Conservation (phyloP, 306 rosid genomes). For the Cicer judaicum region DNA sequence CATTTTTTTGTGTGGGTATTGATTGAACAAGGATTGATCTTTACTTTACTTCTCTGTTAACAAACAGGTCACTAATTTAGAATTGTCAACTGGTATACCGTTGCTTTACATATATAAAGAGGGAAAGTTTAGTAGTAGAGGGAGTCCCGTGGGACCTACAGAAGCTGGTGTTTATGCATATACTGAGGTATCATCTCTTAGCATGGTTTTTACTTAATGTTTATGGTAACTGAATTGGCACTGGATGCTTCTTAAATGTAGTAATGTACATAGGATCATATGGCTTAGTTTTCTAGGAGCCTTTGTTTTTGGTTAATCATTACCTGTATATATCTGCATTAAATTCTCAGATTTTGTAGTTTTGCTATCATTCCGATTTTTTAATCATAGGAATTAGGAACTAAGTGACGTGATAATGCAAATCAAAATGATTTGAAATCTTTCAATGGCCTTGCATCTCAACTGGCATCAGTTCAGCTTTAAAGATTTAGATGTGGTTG, state of each 20-base stretch:
- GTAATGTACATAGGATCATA: background rate
- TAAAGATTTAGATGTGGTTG: too few relatives aligned
- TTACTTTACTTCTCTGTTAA: conserved; percentile 18
- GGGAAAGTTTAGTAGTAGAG: conserved; percentile 76
- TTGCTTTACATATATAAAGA: conserved; percentile 91
- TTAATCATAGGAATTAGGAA: too few relatives aligned
- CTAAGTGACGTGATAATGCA: too few relatives aligned
- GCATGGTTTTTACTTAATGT: conserved; percentile 26
- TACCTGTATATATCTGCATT: background rate
- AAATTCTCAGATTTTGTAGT: background rate
- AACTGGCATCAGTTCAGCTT: too few relatives aligned
- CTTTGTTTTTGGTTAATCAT: conserved; percentile 3
- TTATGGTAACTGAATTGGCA: conserved; percentile 14
- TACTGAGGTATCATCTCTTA: conserved; percentile 63
- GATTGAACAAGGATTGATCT: conserved; percentile 30
- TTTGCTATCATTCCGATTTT: background rate
- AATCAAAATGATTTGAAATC: too few relatives aligned
- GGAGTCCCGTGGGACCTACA: conserved; percentile 89
- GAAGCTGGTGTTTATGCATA: conserved; percentile 96
- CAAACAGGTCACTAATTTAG: conserved; percentile 74
- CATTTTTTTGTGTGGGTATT: conserved; percentile 5
- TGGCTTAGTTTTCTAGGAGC: conserved; percentile 28
- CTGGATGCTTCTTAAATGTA: background rate
- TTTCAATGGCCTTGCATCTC: too few relatives aligned
- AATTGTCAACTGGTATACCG: conserved; percentile 90